phyloP scores from a whole-genome alignment of 2,329 filamentous ascomycete species.

The Eutypella sp. region DNA sequence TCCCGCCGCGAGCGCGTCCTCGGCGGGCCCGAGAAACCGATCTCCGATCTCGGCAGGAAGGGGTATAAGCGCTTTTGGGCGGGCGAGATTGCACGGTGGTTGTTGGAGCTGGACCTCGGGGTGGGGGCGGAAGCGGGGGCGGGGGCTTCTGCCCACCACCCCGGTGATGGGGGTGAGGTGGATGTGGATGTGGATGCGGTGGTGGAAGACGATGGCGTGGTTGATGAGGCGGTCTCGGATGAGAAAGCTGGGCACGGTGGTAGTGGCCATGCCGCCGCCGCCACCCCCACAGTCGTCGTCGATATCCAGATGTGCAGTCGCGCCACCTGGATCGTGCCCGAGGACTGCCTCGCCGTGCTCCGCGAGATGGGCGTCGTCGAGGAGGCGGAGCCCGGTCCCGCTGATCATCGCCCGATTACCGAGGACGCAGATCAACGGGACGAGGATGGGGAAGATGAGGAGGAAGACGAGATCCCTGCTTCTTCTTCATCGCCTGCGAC shows the following conservation, averaged over 20 bases:
- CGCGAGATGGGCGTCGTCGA: conserved; percentile 73
- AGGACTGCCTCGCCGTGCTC: conserved; percentile 76
- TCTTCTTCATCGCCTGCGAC: background rate
- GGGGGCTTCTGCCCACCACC: no score
- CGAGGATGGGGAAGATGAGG: conserved; percentile 8
- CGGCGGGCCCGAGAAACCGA: conserved; percentile 89
- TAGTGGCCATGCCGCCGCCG: conserved; percentile 15
- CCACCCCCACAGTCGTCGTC: conserved; percentile 33
- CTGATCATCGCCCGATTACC: conserved; percentile 34
- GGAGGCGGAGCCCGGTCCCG: conserved; percentile 48
- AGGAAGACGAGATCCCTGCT: conserved; percentile 4
- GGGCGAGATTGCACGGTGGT: conserved; percentile 71
- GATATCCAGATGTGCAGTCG: conserved; percentile 68
- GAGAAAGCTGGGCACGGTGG: conserved; percentile 24
- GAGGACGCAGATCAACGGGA: conserved; percentile 5
- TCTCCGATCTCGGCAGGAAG: conserved; percentile 76
- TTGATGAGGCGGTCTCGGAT: conserved; percentile 11
- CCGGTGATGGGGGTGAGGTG: no score
- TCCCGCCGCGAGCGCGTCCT: conserved; percentile 76
- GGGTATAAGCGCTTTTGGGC: conserved; percentile 87
- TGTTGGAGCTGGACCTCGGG: conserved; percentile 43
- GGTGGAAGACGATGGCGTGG: conserved; percentile 6
- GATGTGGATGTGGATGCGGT: conserved; percentile 2
- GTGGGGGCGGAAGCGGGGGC: conserved; percentile 26
- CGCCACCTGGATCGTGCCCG: conserved; percentile 76